Evolutionary conservation across 176 grass and related monocot genomes (phyloP), one percentile per base, ranked within the genome.

Genomic region (Lolium multiflorum): DNA sequence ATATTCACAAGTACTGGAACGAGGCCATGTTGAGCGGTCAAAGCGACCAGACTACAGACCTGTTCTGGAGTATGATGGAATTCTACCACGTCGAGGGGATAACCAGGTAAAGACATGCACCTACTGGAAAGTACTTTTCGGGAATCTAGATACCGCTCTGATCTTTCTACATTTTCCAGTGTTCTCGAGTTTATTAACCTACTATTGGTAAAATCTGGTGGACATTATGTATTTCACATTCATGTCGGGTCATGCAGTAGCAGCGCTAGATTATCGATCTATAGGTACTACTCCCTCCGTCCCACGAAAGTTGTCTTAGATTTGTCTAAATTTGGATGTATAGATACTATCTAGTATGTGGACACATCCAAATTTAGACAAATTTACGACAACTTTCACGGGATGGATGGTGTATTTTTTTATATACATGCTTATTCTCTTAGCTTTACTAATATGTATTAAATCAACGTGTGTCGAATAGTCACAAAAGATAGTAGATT

Each of bases 21-120:
- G 22, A 81, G 93, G 90, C 9, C 46, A 46, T 59, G 87, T 92
- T 17, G 96, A 98, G 88, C 82, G 96, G 71, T 88, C 74, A 89
- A 96, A 96, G 18, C 87, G 92, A 28, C 81, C 93, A 55, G 91
- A 98, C 67, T 98, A 96, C 90, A 94, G 86, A 84, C 78, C 92
- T 79, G 18, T 98, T 91, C 66, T 91, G 71, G 96, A 96, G 68
- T 88, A 96, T 91, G 96, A 98, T 88, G 90, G 93, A 67, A 70
- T 96, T 78, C 63, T 87, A 56, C 87, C 78, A 64, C 85, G 76
- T 60, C 87, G 84, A 88, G 82, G 47, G 51, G 86, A 89, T 18
- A 89, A 92, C 71, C 94, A 96, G 87, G 97, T 96, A 94, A 83
- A 6, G 17, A 59, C 39, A 65, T 72, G 59, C 65, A 67, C 59